Conservation (phyloP, 106 monocot species). For the Apostasia ramifera region DNA sequence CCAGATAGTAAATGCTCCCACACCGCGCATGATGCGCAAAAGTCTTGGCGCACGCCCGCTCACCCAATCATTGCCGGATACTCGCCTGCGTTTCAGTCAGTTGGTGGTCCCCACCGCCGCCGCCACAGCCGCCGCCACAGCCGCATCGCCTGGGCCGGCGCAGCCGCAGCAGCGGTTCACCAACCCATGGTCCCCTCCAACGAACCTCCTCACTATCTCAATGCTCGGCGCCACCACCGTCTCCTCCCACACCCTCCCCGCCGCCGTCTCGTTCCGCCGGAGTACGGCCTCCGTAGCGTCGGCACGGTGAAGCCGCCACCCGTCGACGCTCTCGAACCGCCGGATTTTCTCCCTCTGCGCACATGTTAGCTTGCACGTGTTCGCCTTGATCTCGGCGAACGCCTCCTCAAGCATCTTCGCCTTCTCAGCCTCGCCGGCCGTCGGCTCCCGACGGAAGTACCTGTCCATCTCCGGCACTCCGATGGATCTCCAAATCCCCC, state of each 20-base stretch:
- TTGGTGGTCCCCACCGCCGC: neutral
- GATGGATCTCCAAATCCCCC: slow-evolving; percentile 21
- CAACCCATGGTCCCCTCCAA: slow-evolving; percentile 1
- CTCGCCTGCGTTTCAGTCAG: neutral
- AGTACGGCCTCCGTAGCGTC: slow-evolving; percentile 54
- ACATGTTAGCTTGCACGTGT: slow-evolving; percentile 45
- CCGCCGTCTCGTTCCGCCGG: slow-evolving; percentile 5
- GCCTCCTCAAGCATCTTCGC: slow-evolving; percentile 18
- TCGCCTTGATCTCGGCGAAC: slow-evolving; percentile 44
- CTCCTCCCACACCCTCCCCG: slow-evolving; percentile 17
- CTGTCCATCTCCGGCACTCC: slow-evolving; percentile 36
- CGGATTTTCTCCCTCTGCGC: slow-evolving; percentile 53
- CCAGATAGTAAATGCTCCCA: neutral
- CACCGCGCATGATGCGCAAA: too few relatives aligned
- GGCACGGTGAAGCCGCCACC: slow-evolving; percentile 46
- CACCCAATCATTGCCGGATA: neutral
- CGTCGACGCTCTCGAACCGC: slow-evolving; percentile 20
- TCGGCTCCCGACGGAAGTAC: slow-evolving; percentile 20
- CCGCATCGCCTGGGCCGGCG: neutral
- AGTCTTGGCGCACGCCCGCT: neutral
- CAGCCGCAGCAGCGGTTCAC: neutral
- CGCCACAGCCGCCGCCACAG: neutral
- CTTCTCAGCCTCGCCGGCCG: slow-evolving; percentile 5
- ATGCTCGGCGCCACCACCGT: slow-evolving; percentile 18
- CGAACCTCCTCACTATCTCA: slow-evolving; percentile 27